phyloP scores from a whole-genome alignment of 768 basidiomycete species.

The Suillus tomentosus region DNA sequence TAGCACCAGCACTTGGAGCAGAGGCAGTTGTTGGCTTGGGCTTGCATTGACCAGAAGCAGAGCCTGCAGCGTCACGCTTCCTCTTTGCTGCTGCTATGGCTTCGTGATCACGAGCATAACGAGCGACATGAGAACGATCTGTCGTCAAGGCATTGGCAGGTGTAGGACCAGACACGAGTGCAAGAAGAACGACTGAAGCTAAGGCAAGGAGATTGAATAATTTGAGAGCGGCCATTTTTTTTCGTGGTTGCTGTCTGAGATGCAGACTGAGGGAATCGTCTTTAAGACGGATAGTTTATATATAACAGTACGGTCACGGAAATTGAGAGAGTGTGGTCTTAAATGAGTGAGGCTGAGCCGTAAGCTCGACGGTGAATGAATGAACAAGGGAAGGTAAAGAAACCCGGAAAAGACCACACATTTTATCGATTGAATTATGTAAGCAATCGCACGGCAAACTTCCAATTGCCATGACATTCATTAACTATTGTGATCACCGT shows the following conservation, averaged over 20 bases:
- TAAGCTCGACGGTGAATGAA: constrained; percentile 27
- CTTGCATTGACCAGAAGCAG: constrained; percentile 56
- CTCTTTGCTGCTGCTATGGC: constrained; percentile 44
- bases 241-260: constrained; percentile 5
- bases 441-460: constrained; percentile 26
- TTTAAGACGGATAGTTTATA: constrained; percentile 3
- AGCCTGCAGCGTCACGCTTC: constrained; percentile 40
- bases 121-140: constrained; percentile 39
- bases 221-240: constrained; percentile 49
- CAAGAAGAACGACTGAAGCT: constrained; percentile 57
- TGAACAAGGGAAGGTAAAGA: constrained; percentile 15
- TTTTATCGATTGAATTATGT: constrained; percentile 18
- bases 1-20: neutral
- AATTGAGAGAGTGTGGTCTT: constrained; percentile 25
- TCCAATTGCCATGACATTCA: constrained; percentile 39
- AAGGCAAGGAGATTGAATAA: constrained; percentile 61
- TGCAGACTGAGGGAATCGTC: constrained; percentile 11
- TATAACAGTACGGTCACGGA: constrained; percentile 11
- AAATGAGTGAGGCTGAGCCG: constrained; percentile 19
- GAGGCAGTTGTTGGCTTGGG: constrained; percentile 38
- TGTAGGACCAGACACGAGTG: constrained; percentile 47
- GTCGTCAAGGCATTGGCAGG: constrained; percentile 57
- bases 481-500: constrained; percentile 21
- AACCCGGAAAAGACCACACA: neutral
- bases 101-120: constrained; percentile 48